phyloP scores from a whole-genome alignment of 768 basidiomycete genomes.

The Kwoniella sp. region DNA sequence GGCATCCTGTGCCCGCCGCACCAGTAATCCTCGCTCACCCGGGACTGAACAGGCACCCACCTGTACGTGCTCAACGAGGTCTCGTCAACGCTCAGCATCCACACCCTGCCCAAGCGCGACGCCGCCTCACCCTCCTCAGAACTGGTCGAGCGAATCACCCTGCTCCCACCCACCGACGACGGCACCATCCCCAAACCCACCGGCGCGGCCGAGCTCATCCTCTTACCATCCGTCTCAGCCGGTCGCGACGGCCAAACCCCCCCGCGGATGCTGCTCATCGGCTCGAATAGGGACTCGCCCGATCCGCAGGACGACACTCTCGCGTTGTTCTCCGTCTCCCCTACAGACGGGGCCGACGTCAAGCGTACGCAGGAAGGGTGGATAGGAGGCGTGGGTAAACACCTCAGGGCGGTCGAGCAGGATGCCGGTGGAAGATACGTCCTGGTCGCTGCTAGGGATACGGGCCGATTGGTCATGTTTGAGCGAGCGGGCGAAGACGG shows the following conservation, averaged over 20 bases:
- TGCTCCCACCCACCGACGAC: constrained; percentile 22
- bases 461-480: constrained; percentile 20
- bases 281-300: constrained; percentile 30
- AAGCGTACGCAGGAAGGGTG: constrained; percentile 8
- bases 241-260: not conserved
- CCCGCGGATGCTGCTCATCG: constrained; percentile 17
- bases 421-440: constrained; percentile 19
- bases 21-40: no score
- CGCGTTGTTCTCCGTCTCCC: constrained; percentile 20
- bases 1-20: no score
- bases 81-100: constrained; percentile 18
- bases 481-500: constrained; percentile 15
- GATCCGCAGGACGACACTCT: constrained; percentile 21
- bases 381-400: constrained; percentile 10
- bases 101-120: constrained; percentile 19
- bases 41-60: constrained; percentile 24
- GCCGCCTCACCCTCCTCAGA: not conserved
- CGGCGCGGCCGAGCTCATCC: constrained; percentile 23
- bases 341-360: constrained; percentile 13
- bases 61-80: constrained; percentile 30
- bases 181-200: constrained; percentile 1
- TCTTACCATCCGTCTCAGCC: constrained; percentile 9
- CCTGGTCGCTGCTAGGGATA: constrained; percentile 21
- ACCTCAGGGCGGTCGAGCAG: constrained; percentile 19
- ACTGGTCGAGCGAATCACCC: constrained; percentile 15